A percentile compares a stretch with the other conserved stretches of the same genome.
phyloP scores from a whole-genome alignment of 495 filamentous ascomycete genomes.

The Pyronema domesticum region DNA sequence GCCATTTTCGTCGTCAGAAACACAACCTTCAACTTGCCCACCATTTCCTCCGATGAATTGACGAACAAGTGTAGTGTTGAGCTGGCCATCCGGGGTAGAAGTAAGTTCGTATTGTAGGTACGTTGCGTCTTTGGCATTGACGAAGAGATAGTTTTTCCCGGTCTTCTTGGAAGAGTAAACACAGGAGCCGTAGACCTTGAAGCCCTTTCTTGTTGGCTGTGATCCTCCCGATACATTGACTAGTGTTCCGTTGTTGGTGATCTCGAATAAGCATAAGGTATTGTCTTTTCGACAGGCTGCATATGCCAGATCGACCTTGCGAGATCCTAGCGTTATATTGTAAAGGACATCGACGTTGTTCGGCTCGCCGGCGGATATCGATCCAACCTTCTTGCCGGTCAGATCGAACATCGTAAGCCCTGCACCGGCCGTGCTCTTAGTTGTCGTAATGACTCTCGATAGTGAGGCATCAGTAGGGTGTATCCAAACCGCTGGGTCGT shows the following conservation, averaged over 20 bases:
- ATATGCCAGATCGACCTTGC: slow-evolving; percentile 19
- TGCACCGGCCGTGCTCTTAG: slow-evolving; percentile 22
- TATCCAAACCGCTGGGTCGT: slow-evolving; percentile 28
- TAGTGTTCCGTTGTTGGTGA: slow-evolving; percentile 21
- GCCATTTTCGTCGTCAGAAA: slow-evolving; percentile 26
- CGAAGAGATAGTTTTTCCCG: slow-evolving; percentile 26
- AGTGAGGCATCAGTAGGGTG: slow-evolving; percentile 13
- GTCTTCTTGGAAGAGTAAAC: slow-evolving; percentile 8
- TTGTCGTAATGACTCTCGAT: slow-evolving; percentile 26
- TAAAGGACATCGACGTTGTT: slow-evolving; percentile 29
- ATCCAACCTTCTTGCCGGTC: slow-evolving; percentile 21
- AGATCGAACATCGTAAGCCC: slow-evolving; percentile 26
- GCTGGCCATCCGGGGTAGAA: slow-evolving; percentile 14
- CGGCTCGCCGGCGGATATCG: slow-evolving; percentile 21
- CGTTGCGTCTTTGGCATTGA: slow-evolving; percentile 26
- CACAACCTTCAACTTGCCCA: slow-evolving; percentile 27
- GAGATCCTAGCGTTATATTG: slow-evolving; percentile 13
- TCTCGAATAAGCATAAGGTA: slow-evolving; percentile 26
- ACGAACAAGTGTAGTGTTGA: slow-evolving; percentile 25
- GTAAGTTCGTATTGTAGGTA: slow-evolving; percentile 26
- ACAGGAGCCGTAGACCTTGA: slow-evolving; percentile 16
- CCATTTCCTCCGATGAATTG: slow-evolving; percentile 25
- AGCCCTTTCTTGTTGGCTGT: slow-evolving; percentile 22
- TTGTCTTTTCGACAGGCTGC: slow-evolving; percentile 26
- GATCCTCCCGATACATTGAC: slow-evolving; percentile 20